Base-by-base conservation (phyloP, 306 rosid genomes). In the Glycyrrhiza uralensis region DNA sequence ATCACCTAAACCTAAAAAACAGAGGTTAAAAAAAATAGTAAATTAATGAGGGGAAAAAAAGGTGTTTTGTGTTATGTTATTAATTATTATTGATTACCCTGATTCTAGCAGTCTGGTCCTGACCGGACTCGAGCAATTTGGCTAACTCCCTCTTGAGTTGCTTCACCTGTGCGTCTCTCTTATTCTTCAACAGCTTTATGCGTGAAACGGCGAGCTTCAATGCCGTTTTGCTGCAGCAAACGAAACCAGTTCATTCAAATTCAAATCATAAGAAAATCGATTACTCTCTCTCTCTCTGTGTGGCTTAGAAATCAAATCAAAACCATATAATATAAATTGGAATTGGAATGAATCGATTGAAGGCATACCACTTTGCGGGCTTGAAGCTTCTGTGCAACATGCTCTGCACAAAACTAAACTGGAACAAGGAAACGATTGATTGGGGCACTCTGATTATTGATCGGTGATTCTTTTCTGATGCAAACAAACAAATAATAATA, bases 141-240 rank as follows among this genome's bases (percentile, higher is more conserved):
- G 97, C 97, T 82, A 94, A 72, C 59, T 91, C 99, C 78, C 86
- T 82, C 86, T 75, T 87, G 39, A 86, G 79, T 80, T 87, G 92
- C 89, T 47, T 87, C 33, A 91, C 70, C 28, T 91, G 96, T 0
- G 82, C 87, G 24, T 91, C 95, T 82, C 89, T 87, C 86, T 85
- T 94, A 60, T 91, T 94, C 85, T 82, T 89, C 89, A 91, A 76
- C 44, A 94, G 90, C 87, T 91, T 94, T 45, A 89, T 89, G 10
- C 96, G 84, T 1, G 97, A 85, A 49, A 80, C 91, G 61, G 99
- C 87, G 17, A 91, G 92, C 86, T 86, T 94, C 89, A 94, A 72
- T 13, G 91, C 67, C 46, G 95, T 91, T 85, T 94, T 94, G 87
- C 99, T 94, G 88, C 80, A 85, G n/a, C 57, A 45, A 66, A n/a